Evolutionary conservation across 352 stramenopile species (phyloP), one percentile per base, ranked within the genome.

Genomic region (Pythium rishiriense): DNA sequence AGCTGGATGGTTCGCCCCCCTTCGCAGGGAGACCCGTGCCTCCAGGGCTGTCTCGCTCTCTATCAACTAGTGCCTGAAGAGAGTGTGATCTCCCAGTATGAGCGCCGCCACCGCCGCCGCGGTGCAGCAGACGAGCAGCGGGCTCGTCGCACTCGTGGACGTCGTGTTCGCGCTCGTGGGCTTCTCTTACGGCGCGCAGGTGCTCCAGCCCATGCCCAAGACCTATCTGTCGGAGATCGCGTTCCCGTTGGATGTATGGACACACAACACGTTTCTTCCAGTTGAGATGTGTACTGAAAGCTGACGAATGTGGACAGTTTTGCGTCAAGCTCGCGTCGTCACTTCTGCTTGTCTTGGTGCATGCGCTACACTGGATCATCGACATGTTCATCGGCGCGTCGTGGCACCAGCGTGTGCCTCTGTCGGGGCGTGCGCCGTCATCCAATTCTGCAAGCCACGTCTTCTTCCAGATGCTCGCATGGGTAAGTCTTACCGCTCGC

Each of bases 211-310:
- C 0, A 71, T 84, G 51, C 75, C 83, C 37, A 91, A 83, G 75
- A 91, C 83, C 14, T 91, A 91, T 52, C 71, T 91, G 28, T 91
- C 83, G 1, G 83, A 91, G 65, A 91, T 91, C 47, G 75, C 76
- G 4, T 90, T 90, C 64, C 83, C 83, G 1, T 55, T 81, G n/a
- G 80, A 91, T 43, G 83, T 90, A 56, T 45, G 77, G n/a, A n/a
- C n/a, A n/a, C n/a, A n/a, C n/a, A n/a, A n/a, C n/a, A n/a, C n/a
- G n/a, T n/a, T n/a, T n/a, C n/a, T n/a, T n/a, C n/a, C n/a, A n/a
- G n/a, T n/a, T n/a, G n/a, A n/a, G n/a, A n/a, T n/a, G n/a, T n/a
- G n/a, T n/a, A n/a, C n/a, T n/a, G n/a, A n/a, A n/a, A n/a, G 31
- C 31, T 37, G 31, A 6, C 31, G 31, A n/a, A 42, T 52, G 10